phyloP scores from a whole-genome alignment of 305 asterid species.

The Fraxinus nigra region DNA sequence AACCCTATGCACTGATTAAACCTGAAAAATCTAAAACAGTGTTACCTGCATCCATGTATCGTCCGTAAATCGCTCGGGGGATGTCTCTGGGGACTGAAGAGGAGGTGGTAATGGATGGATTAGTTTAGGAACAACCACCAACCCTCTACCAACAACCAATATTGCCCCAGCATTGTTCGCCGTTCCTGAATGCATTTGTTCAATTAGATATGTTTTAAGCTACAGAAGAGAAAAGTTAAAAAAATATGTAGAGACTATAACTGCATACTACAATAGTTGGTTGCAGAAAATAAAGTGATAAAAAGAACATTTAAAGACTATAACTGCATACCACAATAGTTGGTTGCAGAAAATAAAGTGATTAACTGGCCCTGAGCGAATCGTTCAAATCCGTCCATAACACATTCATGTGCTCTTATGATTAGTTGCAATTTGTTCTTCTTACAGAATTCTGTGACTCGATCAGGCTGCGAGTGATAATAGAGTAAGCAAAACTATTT shows the following conservation, averaged over 20 bases:
- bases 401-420: slow-evolving; percentile 97
- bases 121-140: slow-evolving; percentile 85
- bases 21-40: background rate
- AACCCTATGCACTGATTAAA: background rate
- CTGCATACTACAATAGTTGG: slow-evolving; percentile 91
- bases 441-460: slow-evolving; percentile 94
- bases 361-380: slow-evolving; percentile 98
- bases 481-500: background rate
- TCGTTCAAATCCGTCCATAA: slow-evolving; percentile 98
- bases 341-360: slow-evolving; percentile 96
- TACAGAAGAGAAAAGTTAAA: background rate
- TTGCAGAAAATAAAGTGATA: slow-evolving; percentile 94
- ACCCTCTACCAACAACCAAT: slow-evolving; percentile 89
- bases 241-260: background rate
- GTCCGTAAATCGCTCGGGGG: slow-evolving; percentile 77
- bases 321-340: slow-evolving; percentile 79
- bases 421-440: slow-evolving; percentile 84
- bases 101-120: slow-evolving; percentile 99
- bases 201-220: background rate
- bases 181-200: slow-evolving; percentile 55
- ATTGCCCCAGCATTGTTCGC: slow-evolving; percentile 98
- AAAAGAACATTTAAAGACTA: background rate
- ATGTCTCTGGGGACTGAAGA: slow-evolving; percentile 82
- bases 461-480: slow-evolving; percentile 76
- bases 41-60: slow-evolving; percentile 98